Evolutionary conservation across 768 basidiomycete species (phyloP).

Genomic region (Lactarius trivialis): DNA sequence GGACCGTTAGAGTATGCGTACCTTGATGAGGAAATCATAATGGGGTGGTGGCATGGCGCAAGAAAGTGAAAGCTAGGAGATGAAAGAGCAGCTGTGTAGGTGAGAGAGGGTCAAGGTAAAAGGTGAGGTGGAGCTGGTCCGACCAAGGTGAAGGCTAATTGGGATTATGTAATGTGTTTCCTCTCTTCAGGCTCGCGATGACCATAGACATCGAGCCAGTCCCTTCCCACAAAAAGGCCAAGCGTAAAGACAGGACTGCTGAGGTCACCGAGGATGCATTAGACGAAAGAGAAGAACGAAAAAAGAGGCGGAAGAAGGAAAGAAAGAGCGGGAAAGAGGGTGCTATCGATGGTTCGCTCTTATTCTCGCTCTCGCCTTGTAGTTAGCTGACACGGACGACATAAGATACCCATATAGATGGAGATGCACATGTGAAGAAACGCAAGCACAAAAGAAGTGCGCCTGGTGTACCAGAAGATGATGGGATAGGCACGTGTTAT

Average conservation of each 20-base stretch:
- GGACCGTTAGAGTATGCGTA: slow-evolving; percentile 29
- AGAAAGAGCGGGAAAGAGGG: slow-evolving; percentile 1
- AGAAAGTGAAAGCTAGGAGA: not conserved
- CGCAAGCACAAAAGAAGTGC: not conserved
- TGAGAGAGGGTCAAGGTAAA: not conserved
- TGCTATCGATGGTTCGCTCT: not conserved
- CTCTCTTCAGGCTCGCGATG: not conserved
- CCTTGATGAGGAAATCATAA: slow-evolving; percentile 97
- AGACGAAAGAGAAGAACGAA: not conserved
- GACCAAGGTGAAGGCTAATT: not conserved
- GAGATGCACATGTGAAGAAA: not conserved
- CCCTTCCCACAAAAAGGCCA: not conserved
- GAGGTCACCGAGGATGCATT: not conserved
- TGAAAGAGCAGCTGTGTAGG: not conserved
- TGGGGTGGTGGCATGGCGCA: slow-evolving; percentile 78
- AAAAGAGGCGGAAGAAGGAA: not conserved
- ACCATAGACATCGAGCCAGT: not conserved
- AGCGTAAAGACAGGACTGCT: not conserved
- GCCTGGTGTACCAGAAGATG: not conserved
- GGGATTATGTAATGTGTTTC: not conserved
- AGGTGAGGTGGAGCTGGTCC: not conserved
- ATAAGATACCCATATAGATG: not conserved
- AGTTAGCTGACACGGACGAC: not conserved
- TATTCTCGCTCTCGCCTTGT: not conserved
- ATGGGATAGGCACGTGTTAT: not conserved